Evolutionary conservation across 352 stramenopile species (phyloP), one percentile per base, ranked within the genome.

Genomic region (Blastocystis sp.): DNA sequence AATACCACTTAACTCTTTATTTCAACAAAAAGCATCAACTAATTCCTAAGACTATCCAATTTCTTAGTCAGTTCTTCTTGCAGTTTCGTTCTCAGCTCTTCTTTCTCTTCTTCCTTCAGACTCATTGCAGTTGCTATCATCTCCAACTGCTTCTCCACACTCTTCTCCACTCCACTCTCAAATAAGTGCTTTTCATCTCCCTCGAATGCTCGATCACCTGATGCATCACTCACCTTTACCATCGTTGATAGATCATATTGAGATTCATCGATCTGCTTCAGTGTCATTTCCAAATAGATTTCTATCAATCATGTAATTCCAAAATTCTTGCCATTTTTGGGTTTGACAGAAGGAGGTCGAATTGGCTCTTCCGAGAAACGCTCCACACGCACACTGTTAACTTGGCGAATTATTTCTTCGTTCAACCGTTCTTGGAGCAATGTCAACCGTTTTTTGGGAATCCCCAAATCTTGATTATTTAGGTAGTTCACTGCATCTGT

Each of bases 221-320:
- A 53, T n/a, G 48, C 73, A 33, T 62, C 53, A 17, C 53, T 64
- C 15, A 54, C 73, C 9, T 33, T 84, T 13, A 68, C 59, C 56
- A 42, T 58, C 42, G 17, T 27, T 33, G 24, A 30, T 56, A 60
- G 30, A 15, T 68, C 40, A 57, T 84, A 84, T 35, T n/a, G 24
- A n/a, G 13, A 13, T 3, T 66, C 51, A 37, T 84, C 30, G 17
- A 68, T 27, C 56, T 40, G 27, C 4, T 27, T 44, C 73, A 84
- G 48, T 4, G 19, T 84, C 73, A 84, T 42, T 44, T 84, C 73
- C 73, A 84, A 35, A 11, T 42, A 58, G n/a, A 54, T 40, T 24
- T 24, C 73, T 84, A 68, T 27, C 3, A 22, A 1, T 66, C 15
- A 66, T 22, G n/a, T 30, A 9, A 24, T 11, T n/a, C 27, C 70